These are phyloP conservation scores for Coniochaeta hoffmannii DNA, from an alignment of 2,329 filamentous ascomycete species.

Conservation along the genomic window DNA sequence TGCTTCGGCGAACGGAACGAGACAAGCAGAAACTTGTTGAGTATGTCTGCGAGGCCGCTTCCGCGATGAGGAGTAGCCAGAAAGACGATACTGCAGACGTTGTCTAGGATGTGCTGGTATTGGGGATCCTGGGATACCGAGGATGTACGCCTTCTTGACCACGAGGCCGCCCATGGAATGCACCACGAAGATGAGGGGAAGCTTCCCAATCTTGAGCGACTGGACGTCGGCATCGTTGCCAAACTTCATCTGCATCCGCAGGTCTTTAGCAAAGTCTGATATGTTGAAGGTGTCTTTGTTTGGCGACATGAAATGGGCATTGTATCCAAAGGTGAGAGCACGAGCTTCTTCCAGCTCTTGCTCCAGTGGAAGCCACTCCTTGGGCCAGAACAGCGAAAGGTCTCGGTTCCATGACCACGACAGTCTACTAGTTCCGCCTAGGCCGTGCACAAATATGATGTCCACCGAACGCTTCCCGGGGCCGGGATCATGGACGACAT, in stretches of 20 bases:
- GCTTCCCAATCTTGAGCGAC: constrained; percentile 10
- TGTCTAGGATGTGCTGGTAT: no score
- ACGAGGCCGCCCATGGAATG: constrained; percentile 19
- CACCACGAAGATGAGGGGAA: constrained; percentile 16
- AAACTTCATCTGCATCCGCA: constrained; percentile 15
- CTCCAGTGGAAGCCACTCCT: constrained; percentile 13
- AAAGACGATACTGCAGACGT: constrained; percentile 17
- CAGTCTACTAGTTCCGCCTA: constrained; percentile 13
- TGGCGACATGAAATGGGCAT: constrained; percentile 12
- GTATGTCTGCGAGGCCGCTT: constrained; percentile 13
- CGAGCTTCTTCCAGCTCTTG: constrained; percentile 11
- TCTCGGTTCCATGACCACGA: constrained; percentile 15
- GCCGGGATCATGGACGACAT: constrained; percentile 8
- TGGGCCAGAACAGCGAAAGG: constrained; percentile 13
- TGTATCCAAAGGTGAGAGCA: constrained; percentile 18
- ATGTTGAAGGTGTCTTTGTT: constrained; percentile 8
- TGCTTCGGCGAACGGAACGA: constrained; percentile 13
- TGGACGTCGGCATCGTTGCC: constrained; percentile 9
- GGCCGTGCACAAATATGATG: constrained; percentile 19
- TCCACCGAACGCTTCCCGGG: constrained; percentile 10
- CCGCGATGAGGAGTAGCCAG: constrained; percentile 19
- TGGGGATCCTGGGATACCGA: no score
- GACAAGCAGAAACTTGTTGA: constrained; percentile 14
- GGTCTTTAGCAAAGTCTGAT: constrained; percentile 16
- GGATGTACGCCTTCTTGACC: constrained; percentile 13